A percentile compares a stretch with the other conserved stretches of the same genome.
Evolutionary conservation across 2,329 filamentous ascomycete genomes (phyloP).

Genomic region (Sphaerostilbella broomeana): DNA sequence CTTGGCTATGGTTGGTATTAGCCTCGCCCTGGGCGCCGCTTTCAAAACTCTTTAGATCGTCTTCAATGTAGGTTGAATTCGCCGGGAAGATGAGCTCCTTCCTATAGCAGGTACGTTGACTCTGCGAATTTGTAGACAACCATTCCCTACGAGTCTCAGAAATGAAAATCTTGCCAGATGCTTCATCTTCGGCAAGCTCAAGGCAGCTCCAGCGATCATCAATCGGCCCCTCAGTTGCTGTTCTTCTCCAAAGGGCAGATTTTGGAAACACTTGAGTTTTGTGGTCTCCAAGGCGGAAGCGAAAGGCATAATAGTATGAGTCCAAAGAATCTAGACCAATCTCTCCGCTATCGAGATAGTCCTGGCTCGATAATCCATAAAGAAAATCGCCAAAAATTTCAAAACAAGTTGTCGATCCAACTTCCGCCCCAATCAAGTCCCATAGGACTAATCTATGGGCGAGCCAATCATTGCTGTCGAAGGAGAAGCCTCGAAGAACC

Average conservation of each 20-base stretch:
- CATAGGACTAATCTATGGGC: slow-evolving; percentile 44
- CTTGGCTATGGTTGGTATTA: slow-evolving; percentile 26
- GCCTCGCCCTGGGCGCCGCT: slow-evolving; percentile 24
- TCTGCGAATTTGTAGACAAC: slow-evolving; percentile 45
- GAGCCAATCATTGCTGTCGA: slow-evolving; percentile 36
- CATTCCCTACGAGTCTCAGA: slow-evolving; percentile 66
- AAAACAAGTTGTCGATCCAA: slow-evolving; percentile 64
- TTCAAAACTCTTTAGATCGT: slow-evolving; percentile 10
- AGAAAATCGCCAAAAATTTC: slow-evolving; percentile 60
- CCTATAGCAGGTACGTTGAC: slow-evolving; percentile 60
- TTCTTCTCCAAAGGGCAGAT: slow-evolving; percentile 50
- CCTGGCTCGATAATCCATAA: slow-evolving; percentile 63
- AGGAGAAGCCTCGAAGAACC: slow-evolving; percentile 49
- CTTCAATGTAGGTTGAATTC: background rate
- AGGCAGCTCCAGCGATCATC: slow-evolving; percentile 69
- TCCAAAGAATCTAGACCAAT: slow-evolving; percentile 47
- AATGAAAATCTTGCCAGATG: slow-evolving; percentile 51
- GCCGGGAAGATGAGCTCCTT: slow-evolving; percentile 42
- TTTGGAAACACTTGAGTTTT: slow-evolving; percentile 36
- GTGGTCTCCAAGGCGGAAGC: slow-evolving; percentile 48
- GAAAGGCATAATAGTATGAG: slow-evolving; percentile 62
- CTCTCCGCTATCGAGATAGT: slow-evolving; percentile 54
- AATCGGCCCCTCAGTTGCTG: slow-evolving; percentile 63
- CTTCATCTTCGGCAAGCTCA: slow-evolving; percentile 53
- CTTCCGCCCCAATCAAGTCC: slow-evolving; percentile 55